These are phyloP conservation scores for Musa schizocarpa DNA, from an alignment of 176 grass and related monocot species.

Conservation along the genomic window DNA sequence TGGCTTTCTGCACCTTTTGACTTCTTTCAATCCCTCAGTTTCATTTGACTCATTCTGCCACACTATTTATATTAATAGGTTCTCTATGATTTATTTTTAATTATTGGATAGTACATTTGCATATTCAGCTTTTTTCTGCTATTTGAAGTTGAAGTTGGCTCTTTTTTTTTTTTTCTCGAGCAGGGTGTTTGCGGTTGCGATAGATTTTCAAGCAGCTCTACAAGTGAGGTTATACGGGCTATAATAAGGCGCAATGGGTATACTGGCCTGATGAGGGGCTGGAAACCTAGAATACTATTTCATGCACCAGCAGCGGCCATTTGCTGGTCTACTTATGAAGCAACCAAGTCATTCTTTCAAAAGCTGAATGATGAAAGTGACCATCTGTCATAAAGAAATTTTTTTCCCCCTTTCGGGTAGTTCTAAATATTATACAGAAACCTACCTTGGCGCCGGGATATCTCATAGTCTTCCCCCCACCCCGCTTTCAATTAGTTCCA, in stretches of 20 bases:
- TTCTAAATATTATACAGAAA: neutral
- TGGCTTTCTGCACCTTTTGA: neutral
- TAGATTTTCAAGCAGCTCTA: slow-evolving; percentile 12
- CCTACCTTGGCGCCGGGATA: too few relatives aligned
- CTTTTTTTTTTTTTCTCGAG: neutral
- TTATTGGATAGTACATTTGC: neutral
- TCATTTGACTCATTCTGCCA: neutral
- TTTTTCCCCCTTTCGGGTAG: neutral
- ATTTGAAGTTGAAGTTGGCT: neutral
- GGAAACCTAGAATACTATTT: slow-evolving; percentile 11
- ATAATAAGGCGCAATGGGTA: neutral
- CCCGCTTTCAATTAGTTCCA: neutral
- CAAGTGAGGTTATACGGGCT: neutral
- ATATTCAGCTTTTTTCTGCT: neutral
- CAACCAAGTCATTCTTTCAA: slow-evolving; percentile 5
- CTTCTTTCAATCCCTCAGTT: neutral
- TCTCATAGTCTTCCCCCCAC: too few relatives aligned
- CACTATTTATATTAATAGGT: neutral
- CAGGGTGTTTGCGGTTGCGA: slow-evolving; percentile 19
- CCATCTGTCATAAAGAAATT: neutral
- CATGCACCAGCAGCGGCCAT: slow-evolving; percentile 17
- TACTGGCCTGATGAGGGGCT: neutral
- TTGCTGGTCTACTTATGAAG: slow-evolving; percentile 19
- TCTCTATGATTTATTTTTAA: neutral
- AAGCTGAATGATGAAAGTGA: neutral